phyloP scores from a whole-genome alignment of 768 basidiomycete genomes.

The Phlebiopsis gigantea region DNA sequence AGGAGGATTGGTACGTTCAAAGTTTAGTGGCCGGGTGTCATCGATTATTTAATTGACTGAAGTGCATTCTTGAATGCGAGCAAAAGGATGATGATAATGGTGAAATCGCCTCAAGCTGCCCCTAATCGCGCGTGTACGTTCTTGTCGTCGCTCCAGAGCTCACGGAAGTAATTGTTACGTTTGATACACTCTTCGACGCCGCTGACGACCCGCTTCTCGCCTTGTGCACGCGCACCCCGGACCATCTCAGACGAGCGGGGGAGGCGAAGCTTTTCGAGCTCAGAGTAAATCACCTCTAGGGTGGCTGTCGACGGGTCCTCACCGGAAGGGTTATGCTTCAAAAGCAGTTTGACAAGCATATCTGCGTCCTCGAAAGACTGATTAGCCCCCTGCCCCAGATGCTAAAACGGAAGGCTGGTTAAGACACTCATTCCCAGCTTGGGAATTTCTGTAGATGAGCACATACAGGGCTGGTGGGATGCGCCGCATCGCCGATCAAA shows the following conservation, averaged over 20 bases:
- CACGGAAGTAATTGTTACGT: conserved; percentile 26
- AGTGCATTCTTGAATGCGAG: too few relatives aligned
- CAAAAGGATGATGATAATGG: too few relatives aligned
- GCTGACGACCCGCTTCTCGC: conserved; percentile 30
- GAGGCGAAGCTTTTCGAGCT: conserved; percentile 32
- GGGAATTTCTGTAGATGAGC: neutral
- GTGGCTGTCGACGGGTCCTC: conserved; percentile 21
- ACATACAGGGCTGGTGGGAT: conserved; percentile 39
- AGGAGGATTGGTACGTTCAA: too few relatives aligned
- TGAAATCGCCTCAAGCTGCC: neutral
- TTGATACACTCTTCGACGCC: conserved; percentile 27
- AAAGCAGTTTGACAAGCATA: conserved; percentile 29
- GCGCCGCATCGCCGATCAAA: conserved; percentile 41
- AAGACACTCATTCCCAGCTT: neutral
- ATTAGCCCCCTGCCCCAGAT: conserved; percentile 43
- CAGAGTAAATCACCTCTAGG: conserved; percentile 27
- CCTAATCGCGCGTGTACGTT: neutral
- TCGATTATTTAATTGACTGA: too few relatives aligned
- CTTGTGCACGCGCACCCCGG: conserved; percentile 28
- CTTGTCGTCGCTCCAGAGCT: conserved; percentile 11
- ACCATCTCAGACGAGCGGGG: conserved; percentile 32
- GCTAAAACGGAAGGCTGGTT: conserved; percentile 21
- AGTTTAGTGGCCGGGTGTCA: too few relatives aligned
- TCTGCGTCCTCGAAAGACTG: conserved; percentile 40
- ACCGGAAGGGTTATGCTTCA: conserved; percentile 25